Evolutionary conservation across 1,139 yeast genomes (phyloP).

Genomic region (Protomyces inundatus): DNA sequence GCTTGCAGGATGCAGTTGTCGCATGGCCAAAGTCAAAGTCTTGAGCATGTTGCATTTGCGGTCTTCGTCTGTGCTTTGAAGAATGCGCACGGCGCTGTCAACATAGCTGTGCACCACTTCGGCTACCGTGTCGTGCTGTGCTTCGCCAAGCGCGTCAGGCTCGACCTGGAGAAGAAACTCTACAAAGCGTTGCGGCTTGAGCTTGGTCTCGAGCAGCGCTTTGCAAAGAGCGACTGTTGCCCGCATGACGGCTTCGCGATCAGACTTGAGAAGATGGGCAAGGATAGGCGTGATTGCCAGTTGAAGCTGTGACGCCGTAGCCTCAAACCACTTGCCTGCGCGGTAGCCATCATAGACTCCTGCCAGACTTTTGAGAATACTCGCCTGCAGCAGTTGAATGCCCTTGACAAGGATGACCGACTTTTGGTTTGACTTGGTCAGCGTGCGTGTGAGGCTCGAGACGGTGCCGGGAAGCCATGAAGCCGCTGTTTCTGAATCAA

Average conservation of each 20-base stretch:
- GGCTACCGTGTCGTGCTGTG: neutral
- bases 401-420: neutral
- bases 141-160: neutral
- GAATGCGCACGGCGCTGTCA: neutral
- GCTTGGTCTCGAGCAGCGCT: neutral
- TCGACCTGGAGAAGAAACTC: constrained; percentile 6
- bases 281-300: constrained; percentile 15
- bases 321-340: constrained; percentile 2
- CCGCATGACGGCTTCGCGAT: neutral
- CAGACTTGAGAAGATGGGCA: neutral
- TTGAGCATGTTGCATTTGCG: constrained; percentile 10
- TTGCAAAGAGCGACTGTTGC: neutral
- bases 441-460: neutral
- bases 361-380: neutral
- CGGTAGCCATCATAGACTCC: constrained; percentile 5
- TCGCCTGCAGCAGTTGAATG: neutral
- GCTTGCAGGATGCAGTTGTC: neutral
- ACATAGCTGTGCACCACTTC: constrained; percentile 1
- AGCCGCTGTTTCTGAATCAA: constrained; percentile 8
- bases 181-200: neutral
- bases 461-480: constrained; percentile 20
- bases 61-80: constrained; percentile 5
- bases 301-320: constrained; percentile 10
- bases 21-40: neutral
- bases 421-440: neutral